These are phyloP conservation scores for Symbiodinium natans DNA, from an alignment of 73 alveolate genomes.

Conservation along the genomic window DNA sequence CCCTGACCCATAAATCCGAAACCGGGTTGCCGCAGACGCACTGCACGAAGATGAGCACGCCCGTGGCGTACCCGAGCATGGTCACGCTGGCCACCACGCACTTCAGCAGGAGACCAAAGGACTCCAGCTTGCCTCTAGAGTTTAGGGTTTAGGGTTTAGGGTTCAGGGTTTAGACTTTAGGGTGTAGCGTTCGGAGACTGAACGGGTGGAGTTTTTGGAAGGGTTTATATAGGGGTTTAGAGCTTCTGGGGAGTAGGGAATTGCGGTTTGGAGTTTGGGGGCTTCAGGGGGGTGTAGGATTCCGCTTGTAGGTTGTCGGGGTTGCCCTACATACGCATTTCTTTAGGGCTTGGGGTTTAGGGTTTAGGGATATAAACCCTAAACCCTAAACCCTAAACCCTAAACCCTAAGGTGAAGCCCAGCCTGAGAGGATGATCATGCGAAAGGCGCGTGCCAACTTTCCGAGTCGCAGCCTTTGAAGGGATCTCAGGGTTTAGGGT, in stretches of 20 bases:
- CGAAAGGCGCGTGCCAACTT: slow-evolving; percentile 84
- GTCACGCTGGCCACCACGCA: slow-evolving; percentile 86
- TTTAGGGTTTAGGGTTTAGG: too few species aligned
- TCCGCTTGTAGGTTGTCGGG: too few species aligned
- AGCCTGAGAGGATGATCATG: slow-evolving; percentile 84
- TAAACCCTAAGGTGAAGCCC: not conserved
- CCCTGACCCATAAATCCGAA: not conserved
- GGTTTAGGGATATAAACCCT: too few species aligned
- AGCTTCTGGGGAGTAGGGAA: too few species aligned
- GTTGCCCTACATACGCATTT: too few species aligned
- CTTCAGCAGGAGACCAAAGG: slow-evolving; percentile 57
- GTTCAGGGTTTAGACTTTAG: too few species aligned
- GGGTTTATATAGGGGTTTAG: too few species aligned
- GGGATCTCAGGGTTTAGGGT: not conserved
- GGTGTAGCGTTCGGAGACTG: too few species aligned
- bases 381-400: not conserved
- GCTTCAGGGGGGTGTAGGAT: too few species aligned
- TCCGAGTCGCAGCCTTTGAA: slow-evolving; percentile 37
- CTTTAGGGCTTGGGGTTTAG: too few species aligned
- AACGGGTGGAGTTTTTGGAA: too few species aligned
- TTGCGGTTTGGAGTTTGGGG: too few species aligned
- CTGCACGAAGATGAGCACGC: slow-evolving; percentile 67
- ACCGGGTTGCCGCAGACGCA: slow-evolving; percentile 24
- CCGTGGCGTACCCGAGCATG: slow-evolving; percentile 73
- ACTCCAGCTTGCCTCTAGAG: not conserved